Base-by-base conservation (phyloP, 2,329 filamentous ascomycete species). In the Curvularia verruculosa region DNA sequence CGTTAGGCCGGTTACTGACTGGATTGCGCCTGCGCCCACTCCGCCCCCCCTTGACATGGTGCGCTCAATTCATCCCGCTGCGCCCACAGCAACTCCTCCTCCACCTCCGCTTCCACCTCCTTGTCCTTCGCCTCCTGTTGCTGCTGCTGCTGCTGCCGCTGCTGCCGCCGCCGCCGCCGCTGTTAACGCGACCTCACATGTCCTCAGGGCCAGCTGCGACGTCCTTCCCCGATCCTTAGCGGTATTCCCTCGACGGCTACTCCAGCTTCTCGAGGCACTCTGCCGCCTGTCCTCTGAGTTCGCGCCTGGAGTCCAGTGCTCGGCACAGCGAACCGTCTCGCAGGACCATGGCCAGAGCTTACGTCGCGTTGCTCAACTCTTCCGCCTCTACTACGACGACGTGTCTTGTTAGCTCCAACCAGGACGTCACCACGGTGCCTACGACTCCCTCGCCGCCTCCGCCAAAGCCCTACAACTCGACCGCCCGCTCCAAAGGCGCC, bases 281-380 rank as follows among this genome's bases (percentile, higher is more conserved):
- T 34, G 13, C 31, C 13, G 31, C 31, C 31, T 5, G 31, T 18
- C 34, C 15, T 18, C 34, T 36, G 34, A 36, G 15, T 54, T 46
- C 41, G 55, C 51, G 55, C 51, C 53, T 48, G 47, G 58, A 24
- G 60, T 57, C 53, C 56, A 24, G 60, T 55, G 29, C 52, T 56
- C 18, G 58, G 56, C 49, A 31, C 37, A 31, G 37, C 41, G 5
- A 28, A 45, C 31, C 12, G n/a, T n/a, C 6, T 49, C 57, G 59
- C 57, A 50, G 56, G 58, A 69, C 47, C 54, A 68, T 67, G 66
- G 64, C 62, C 52, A 63, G 56, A 58, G 60, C 60, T 49, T 62
- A 59, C 56, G 49, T 66, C 57, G 64, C 63, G 51, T 59, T 52
- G 28, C 53, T 50, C 40, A 56, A 52, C 47, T 59, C 60, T 46